Evolutionary conservation across 805 yeast species (phyloP).

Genomic region (Teunomyces kruisii): DNA sequence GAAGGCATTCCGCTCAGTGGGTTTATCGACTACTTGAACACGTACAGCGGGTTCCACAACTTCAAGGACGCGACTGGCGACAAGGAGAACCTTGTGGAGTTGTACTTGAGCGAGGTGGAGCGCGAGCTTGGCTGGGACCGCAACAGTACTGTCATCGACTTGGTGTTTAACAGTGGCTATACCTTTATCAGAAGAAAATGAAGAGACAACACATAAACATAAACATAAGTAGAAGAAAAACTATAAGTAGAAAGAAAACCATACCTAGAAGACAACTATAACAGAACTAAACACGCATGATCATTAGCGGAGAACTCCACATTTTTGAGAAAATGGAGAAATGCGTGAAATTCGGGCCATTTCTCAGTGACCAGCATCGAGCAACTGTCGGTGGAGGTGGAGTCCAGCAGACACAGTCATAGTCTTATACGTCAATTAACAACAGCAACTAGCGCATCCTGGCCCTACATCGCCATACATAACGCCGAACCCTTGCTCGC

Average conservation of each 20-base stretch:
- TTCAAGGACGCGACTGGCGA: constrained; percentile 45
- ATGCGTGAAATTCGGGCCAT: no score
- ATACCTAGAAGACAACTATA: no score
- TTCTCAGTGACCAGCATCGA: no score
- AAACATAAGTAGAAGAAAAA: no score
- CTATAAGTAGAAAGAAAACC: no score
- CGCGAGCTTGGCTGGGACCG: constrained; percentile 46
- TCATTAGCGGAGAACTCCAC: no score
- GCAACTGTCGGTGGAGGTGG: no score
- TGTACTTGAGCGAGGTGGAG: constrained; percentile 33
- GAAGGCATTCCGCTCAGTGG: constrained; percentile 43
- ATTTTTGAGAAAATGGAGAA: background rate
- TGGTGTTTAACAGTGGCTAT: constrained; percentile 53
- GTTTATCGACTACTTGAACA: constrained; percentile 54
- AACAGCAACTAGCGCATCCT: no score
- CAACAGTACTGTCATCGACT: constrained; percentile 37
- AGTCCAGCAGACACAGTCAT: no score
- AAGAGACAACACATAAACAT: background rate
- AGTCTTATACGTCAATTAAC: no score
- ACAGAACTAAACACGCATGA: background rate
- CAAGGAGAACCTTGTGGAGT: constrained; percentile 33
- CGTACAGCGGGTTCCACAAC: constrained; percentile 69
- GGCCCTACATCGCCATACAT: no score
- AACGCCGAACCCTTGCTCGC: no score
- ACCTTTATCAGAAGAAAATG: constrained; percentile 43